Evolutionary conservation across 306 rosid species (phyloP), one percentile per base, ranked within the genome.

Genomic region (Quercus robur): DNA sequence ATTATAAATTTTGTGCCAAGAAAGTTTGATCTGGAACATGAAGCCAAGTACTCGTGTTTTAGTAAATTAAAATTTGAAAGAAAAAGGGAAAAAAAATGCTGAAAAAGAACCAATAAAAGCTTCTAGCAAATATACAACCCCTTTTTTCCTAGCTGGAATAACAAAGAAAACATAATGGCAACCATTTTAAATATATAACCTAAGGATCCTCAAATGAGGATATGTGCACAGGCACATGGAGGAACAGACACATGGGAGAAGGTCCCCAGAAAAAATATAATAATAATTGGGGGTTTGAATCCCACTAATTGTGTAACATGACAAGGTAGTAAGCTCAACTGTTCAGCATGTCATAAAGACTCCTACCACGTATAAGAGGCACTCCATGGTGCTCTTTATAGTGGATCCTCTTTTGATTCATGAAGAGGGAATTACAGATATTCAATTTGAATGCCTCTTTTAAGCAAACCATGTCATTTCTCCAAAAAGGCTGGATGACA

Each of bases 1-100:
- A 95, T 87, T 44, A 91, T 88, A 85, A 93, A 95, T 68, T 90
- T 93, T 49, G 99, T 95, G 67, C 99, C 99, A 55, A 95, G 92
- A 79, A 95, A 95, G 84, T 95, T 95, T 73, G 99, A 91, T 83
- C 99, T 95, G 95, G 80, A 61, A 74, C 21, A 84, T 38, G 71
- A 64, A 85, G 77, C 30, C 33, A 80, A 70, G 41, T 28, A 66
- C 38, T 62, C 0, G 19, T 14, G 31, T 11, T 1, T 7, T 56
- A 70, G 71, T n/a, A 51, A 58, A 56, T 17, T 35, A 11, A 15
- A 31, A 56, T 61, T 70, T 56, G 26, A 64, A 64, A 76, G n/a
- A 70, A 54, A 77, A 77, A 77, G 26, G 46, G 46, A 0, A 8
- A 2, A 20, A 73, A 56, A 62, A 1, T 30, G n/a, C 13, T 26